Evolutionary conservation across 306 rosid species (phyloP), one percentile per base, ranked within the genome.

Genomic region (Cyclanthera cordifolia): DNA sequence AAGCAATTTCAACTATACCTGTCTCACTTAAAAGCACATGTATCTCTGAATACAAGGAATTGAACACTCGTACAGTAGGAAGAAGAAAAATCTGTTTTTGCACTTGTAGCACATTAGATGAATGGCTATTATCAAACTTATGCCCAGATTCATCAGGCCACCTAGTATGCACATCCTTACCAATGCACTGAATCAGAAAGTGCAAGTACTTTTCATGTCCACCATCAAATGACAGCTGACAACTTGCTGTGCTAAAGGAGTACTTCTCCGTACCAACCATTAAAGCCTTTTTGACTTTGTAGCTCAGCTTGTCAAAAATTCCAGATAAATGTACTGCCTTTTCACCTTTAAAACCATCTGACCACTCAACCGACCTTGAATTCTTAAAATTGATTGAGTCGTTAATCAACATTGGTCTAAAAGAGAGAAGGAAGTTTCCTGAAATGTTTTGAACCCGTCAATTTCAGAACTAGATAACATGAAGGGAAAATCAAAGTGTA

Each of bases 391-490:
- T 82, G 70, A 74, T 70, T 30, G 75, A 73, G 67, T 79, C 84
- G 75, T 83, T 82, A 21, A 81, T 51, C 71, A 84, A 50, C 69
- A 82, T 73, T 51, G 98, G 98, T 87, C 95, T 87, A 72, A 86
- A 81, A 21, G 98, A 90, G 49, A 93, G 81, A 64, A 80, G 81
- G 82, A 93, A 93, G 85, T 93, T 89, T 67, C 98, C 98, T 93
- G 96, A 82, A 84, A 59, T 72, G 80, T 75, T 73, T 56, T 77
- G 66, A 69, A 73, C 39, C n/a, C 72, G 71, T 72, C 57, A 75
- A 75, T 68, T 70, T 69, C 73, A 67, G 73, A 69, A 73, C 53
- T 76, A 56, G 24, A 54, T 15, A 70, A 23, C 12, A 39, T 39
- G 51, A 19, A 19, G 58, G 37, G 13, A 21, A 37, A 52, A 53